phyloP scores from a whole-genome alignment of 2,329 filamentous ascomycete genomes.

The Dactylella cylindrospora region DNA sequence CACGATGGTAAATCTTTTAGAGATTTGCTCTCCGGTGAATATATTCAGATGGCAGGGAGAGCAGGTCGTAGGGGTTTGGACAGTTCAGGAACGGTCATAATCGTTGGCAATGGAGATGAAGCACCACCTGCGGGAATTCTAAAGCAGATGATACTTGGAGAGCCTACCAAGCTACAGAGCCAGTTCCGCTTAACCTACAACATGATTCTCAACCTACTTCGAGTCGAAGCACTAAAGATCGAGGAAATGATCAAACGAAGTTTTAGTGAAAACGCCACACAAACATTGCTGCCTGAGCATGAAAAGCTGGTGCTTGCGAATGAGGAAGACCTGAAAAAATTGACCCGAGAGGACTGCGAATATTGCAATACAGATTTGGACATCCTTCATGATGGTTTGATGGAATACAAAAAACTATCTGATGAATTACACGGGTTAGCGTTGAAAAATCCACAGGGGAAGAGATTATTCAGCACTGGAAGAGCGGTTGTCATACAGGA shows the following conservation, averaged over 20 bases:
- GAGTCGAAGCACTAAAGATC: conserved; percentile 95
- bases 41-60: conserved; percentile 97
- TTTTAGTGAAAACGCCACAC: conserved; percentile 96
- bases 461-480: conserved; percentile 73
- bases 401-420: conserved; percentile 78
- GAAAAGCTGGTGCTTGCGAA: conserved; percentile 91
- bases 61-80: conserved; percentile 91
- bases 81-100: conserved; percentile 88
- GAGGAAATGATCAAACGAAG: conserved; percentile 99
- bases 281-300: conserved; percentile 89
- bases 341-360: conserved; percentile 80
- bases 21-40: conserved; percentile 89
- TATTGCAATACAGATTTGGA: conserved; percentile 81
- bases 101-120: conserved; percentile 80
- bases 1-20: conserved; percentile 91
- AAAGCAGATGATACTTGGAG: conserved; percentile 90
- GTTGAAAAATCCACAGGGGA: conserved; percentile 76
- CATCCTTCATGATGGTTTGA: conserved; percentile 75
- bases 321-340: conserved; percentile 84
- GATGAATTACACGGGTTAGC: conserved; percentile 75
- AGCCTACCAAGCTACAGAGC: conserved; percentile 90
- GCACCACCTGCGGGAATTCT: conserved; percentile 74
- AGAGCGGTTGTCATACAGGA: conserved; percentile 77
- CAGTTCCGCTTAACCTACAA: conserved; percentile 98
- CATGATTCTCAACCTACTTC: conserved; percentile 94